Percentiles rank a stretch among this genome's conserved stretches.
phyloP scores from a whole-genome alignment of 495 filamentous ascomycete genomes.

The Glarea lozoyensis region DNA sequence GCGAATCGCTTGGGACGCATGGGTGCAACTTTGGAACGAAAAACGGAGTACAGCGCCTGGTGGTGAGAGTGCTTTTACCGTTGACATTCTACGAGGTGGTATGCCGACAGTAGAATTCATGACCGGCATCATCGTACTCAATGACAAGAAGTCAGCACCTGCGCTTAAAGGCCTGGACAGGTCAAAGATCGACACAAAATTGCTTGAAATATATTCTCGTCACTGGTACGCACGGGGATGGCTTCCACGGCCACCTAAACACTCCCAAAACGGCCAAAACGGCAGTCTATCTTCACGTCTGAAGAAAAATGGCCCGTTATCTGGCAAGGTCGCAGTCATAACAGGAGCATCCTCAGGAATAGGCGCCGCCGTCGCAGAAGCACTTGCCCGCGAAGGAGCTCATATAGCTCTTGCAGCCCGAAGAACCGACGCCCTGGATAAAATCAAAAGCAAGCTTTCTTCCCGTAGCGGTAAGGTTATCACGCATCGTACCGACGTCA shows the following conservation, averaged over 20 bases:
- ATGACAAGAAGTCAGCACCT: slow-evolving; percentile 47
- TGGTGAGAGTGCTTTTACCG: slow-evolving; percentile 50
- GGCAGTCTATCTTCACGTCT: slow-evolving; percentile 23
- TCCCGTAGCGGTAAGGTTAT: slow-evolving; percentile 46
- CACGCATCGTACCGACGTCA: slow-evolving; percentile 52
- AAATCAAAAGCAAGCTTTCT: slow-evolving; percentile 40
- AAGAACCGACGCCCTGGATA: slow-evolving; percentile 49
- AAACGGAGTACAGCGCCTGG: slow-evolving; percentile 46
- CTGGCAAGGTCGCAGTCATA: slow-evolving; percentile 44
- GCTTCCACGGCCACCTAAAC: slow-evolving; percentile 45
- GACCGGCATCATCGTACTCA: slow-evolving; percentile 47
- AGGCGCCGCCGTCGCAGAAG: slow-evolving; percentile 39
- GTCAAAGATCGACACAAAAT: slow-evolving; percentile 47
- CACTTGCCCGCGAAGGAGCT: slow-evolving; percentile 41
- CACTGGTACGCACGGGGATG: slow-evolving; percentile 65
- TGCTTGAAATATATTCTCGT: slow-evolving; percentile 57
- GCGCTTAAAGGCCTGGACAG: slow-evolving; percentile 46
- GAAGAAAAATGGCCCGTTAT: slow-evolving; percentile 39
- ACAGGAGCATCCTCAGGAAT: slow-evolving; percentile 49
- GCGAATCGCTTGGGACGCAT: slow-evolving; percentile 49
- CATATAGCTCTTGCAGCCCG: slow-evolving; percentile 55
- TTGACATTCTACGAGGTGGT: slow-evolving; percentile 30
- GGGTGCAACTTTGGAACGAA: slow-evolving; percentile 53
- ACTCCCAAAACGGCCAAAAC: slow-evolving; percentile 27
- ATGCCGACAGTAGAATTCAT: slow-evolving; percentile 55